phyloP scores from a whole-genome alignment of 1,284 basidiomycete species.

The Ganoderma meredithae region DNA sequence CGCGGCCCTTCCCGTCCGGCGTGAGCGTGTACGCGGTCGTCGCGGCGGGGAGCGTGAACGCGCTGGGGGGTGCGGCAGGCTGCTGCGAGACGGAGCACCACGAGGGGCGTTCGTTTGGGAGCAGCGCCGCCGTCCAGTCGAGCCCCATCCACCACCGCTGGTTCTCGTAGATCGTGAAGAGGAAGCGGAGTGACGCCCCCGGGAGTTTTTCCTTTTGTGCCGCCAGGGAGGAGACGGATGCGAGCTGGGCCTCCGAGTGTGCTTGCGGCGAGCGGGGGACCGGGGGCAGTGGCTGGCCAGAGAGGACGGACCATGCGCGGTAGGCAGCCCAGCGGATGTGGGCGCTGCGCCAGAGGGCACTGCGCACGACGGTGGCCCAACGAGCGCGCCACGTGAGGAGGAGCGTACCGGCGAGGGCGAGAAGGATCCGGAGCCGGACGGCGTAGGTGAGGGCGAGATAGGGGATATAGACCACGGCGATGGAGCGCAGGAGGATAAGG shows the following conservation, averaged over 20 bases:
- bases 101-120: slow-evolving; percentile 89
- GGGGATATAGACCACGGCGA: slow-evolving; percentile 60
- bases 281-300: slow-evolving; percentile 59
- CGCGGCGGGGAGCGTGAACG: slow-evolving; percentile 63
- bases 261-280: slow-evolving; percentile 33
- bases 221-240: slow-evolving; percentile 23
- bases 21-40: slow-evolving; percentile 60
- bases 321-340: slow-evolving; percentile 69
- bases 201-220: slow-evolving; percentile 16
- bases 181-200: slow-evolving; percentile 65
- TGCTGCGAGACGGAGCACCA: slow-evolving; percentile 77
- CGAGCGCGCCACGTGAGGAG: slow-evolving; percentile 70
- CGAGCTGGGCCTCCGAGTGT: slow-evolving; percentile 41
- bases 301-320: slow-evolving; percentile 54
- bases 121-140: slow-evolving; percentile 92
- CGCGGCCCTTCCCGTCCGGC: slow-evolving; percentile 54
- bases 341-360: slow-evolving; percentile 67
- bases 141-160: slow-evolving; percentile 94
- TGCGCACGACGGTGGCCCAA: slow-evolving; percentile 63
- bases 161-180: slow-evolving; percentile 92
- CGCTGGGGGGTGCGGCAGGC: slow-evolving; percentile 69
- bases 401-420: slow-evolving; percentile 66
- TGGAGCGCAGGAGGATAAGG: slow-evolving; percentile 53
- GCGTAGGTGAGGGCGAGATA: slow-evolving; percentile 65
- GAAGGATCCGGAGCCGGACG: slow-evolving; percentile 63